Conservation (phyloP, 176 grass and related monocot species). For the Cenchrus fungigraminus region DNA sequence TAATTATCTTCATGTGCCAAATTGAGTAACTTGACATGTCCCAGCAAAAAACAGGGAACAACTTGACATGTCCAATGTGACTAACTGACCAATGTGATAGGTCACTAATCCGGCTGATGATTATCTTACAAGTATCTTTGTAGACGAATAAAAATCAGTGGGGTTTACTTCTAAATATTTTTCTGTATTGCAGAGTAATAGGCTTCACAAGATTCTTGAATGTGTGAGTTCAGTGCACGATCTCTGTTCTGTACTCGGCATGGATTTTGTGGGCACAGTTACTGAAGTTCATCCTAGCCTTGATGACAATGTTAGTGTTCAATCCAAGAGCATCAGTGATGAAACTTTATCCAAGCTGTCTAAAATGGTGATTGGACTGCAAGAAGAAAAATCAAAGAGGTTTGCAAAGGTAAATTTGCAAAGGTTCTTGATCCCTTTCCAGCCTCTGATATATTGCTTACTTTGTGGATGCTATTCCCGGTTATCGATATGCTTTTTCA, state of each 20-base stretch:
- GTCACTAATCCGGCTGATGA: conserved; percentile 18
- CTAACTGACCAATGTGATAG: background rate
- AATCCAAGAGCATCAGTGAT: conserved; percentile 95
- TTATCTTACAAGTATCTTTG: conserved; percentile 10
- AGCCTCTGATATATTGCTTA: conserved; percentile 37
- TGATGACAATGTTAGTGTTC: conserved; percentile 59
- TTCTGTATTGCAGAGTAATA: conserved; percentile 76
- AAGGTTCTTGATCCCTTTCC: conserved; percentile 14
- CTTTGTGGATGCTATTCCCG: conserved; percentile 26
- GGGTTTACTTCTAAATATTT: background rate
- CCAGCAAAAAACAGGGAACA: background rate
- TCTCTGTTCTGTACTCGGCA: conserved; percentile 84
- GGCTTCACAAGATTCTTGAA: conserved; percentile 76
- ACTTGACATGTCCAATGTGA: background rate
- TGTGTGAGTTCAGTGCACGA: conserved; percentile 84
- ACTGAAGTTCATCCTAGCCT: conserved; percentile 92
- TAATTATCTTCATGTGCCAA: conserved; percentile 17
- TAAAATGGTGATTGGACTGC: conserved; percentile 66
- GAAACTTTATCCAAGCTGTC: conserved; percentile 77
- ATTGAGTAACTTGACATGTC: conserved; percentile 12
- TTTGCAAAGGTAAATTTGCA: conserved; percentile 73
- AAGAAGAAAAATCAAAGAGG: conserved; percentile 79
- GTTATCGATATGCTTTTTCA: conserved; percentile 46
- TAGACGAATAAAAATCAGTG: background rate
- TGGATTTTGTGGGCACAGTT: conserved; percentile 77